phyloP scores from a whole-genome alignment of 768 basidiomycete genomes.

The Nidula microcarpa region DNA sequence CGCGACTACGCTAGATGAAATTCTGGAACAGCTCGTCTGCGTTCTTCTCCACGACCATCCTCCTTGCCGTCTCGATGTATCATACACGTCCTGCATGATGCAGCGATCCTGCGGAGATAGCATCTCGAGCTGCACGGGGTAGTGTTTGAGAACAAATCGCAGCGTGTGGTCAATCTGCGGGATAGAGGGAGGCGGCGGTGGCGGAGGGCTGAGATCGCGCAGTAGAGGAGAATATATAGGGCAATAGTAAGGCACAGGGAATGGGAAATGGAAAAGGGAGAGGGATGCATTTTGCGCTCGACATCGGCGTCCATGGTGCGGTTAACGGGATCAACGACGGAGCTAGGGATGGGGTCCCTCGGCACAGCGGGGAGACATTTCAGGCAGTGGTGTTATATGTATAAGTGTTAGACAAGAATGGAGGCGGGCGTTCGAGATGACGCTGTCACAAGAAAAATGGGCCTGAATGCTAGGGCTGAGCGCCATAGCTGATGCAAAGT shows the following conservation, averaged over 20 bases:
- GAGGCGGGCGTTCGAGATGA: too few species aligned
- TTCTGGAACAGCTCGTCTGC: slow-evolving; percentile 88
- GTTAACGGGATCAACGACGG: slow-evolving; percentile 68
- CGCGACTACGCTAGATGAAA: slow-evolving; percentile 78
- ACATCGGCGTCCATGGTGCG: slow-evolving; percentile 70
- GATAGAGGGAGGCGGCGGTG: slow-evolving; percentile 76
- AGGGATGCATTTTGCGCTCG: slow-evolving; percentile 59
- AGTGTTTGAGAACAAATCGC: slow-evolving; percentile 54
- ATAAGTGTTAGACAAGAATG: too few species aligned
- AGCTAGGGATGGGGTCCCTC: slow-evolving; percentile 55
- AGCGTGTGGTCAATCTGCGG: slow-evolving; percentile 74
- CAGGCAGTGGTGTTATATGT: too few species aligned
- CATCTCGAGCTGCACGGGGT: slow-evolving; percentile 56
- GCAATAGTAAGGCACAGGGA: not conserved
- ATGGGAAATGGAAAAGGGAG: not conserved
- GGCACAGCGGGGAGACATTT: slow-evolving; percentile 68
- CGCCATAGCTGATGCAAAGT: too few species aligned
- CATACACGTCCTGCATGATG: slow-evolving; percentile 68
- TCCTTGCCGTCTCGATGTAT: slow-evolving; percentile 69
- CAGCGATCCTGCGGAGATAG: slow-evolving; percentile 75
- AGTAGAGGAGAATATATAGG: slow-evolving; percentile 69
- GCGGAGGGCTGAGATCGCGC: slow-evolving; percentile 77
- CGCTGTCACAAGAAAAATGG: too few species aligned
- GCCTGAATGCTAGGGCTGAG: too few species aligned
- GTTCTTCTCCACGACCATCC: slow-evolving; percentile 80